Base-by-base conservation (phyloP, 2,329 filamentous ascomycete genomes). In the Fusarium sp. region DNA sequence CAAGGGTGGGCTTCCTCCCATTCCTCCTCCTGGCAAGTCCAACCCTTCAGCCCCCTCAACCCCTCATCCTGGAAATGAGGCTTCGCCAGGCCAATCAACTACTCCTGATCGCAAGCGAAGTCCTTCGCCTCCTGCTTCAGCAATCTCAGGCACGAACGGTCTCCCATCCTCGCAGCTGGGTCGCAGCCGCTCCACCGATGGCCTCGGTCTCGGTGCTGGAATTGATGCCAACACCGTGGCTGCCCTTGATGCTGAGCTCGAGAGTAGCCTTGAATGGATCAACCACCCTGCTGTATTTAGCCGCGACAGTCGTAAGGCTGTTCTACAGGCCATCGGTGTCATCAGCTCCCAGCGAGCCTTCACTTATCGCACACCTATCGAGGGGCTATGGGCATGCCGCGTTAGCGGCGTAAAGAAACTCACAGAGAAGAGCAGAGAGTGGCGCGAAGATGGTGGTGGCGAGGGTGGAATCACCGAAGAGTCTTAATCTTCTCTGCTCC, bases 201-300 rank as follows among this genome's bases (percentile, higher is more conserved):
- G 83, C 8, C 76, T 92, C 79, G 77, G 86, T 79, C 61, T 91
- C 79, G 71, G 87, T 81, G 87, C 89, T 8, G 92, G 93, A n/a
- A 95, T 99, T 57, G 96, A 99, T 75, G 81, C 88, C 8, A 85
- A 85, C 36, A 96, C 92, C 0, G 95, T 98, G 74, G 85, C 89
- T 26, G 94, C 96, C 4, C 88, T 99, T 18, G 96, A 99, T 77
- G 88, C 92, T 1, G 96, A 99, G 79, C 87, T 99, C 34, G 93
- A 97, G 77, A 88, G 92, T 34, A 93, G 92, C 51, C 83, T 99
- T 16, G 96, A 99, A 80, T 99, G 96, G 96, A 98, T 99, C 79
- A 94, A 92, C 77, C 96, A 99, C 76, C 96, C 96, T 2, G 94
- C 94, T 3, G 93, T 98, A 3, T 99, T 99, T 77, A 91, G 92